Conservation (phyloP, 2,329 filamentous ascomycete genomes). For the Rutstroemia sp. region DNA sequence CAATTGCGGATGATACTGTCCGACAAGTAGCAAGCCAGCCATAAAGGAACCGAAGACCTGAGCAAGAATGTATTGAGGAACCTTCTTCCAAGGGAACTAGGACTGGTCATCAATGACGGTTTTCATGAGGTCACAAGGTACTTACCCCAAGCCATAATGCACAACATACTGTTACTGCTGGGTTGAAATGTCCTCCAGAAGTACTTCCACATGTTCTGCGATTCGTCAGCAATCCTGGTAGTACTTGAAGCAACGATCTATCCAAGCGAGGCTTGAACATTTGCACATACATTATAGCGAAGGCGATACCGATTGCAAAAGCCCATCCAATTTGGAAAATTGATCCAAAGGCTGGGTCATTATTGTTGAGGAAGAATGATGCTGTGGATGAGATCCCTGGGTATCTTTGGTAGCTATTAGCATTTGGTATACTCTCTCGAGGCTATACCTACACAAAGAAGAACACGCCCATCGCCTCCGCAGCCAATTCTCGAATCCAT, state of each 20-base stretch:
- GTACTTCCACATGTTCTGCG: conserved; percentile 40
- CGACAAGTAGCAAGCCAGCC: conserved; percentile 47
- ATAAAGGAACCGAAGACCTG: conserved; percentile 51
- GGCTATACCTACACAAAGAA: conserved; percentile 38
- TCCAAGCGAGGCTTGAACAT: neutral
- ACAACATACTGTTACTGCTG: conserved; percentile 40
- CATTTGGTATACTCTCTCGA: neutral
- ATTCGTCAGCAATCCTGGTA: neutral
- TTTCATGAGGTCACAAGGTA: neutral
- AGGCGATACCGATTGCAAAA: conserved; percentile 49
- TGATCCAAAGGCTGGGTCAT: conserved; percentile 38
- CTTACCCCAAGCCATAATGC: conserved; percentile 43
- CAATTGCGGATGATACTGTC: conserved; percentile 48
- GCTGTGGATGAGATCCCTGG: conserved; percentile 47
- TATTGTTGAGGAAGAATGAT: conserved; percentile 41
- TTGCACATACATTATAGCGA: conserved; percentile 42
- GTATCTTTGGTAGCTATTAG: conserved; percentile 24
- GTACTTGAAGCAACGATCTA: neutral
- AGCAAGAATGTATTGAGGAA: conserved; percentile 47
- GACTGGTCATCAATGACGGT: neutral
- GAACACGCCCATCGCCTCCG: conserved; percentile 50
- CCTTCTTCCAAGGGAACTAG: conserved; percentile 48
- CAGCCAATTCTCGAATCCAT: conserved; percentile 47
- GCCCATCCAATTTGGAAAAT: conserved; percentile 49
- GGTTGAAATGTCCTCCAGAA: conserved; percentile 49